Conservation (phyloP, 208 protist genomes). For the Endotrypanum monterogeii region DNA sequence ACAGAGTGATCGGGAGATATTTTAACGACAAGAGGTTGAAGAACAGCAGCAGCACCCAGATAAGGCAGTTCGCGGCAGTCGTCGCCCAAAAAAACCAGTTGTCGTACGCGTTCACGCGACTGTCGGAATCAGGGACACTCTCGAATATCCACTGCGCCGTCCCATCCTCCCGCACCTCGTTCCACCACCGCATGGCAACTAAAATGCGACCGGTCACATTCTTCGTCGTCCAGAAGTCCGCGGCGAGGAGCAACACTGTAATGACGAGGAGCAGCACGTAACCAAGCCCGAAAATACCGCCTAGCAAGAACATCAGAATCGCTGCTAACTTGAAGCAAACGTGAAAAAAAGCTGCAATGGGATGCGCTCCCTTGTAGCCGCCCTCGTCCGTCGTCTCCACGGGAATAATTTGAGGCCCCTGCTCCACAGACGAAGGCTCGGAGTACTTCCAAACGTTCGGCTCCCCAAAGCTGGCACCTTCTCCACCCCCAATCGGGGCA, state of each 20-base stretch:
- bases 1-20: slow-evolving; percentile 60
- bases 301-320: slow-evolving; percentile 83
- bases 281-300: slow-evolving; percentile 52
- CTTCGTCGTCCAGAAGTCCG: slow-evolving; percentile 96
- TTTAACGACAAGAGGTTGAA: slow-evolving; percentile 71
- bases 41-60: slow-evolving; percentile 73
- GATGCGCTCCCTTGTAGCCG: slow-evolving; percentile 84
- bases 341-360: slow-evolving; percentile 87
- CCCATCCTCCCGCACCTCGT: slow-evolving; percentile 93
- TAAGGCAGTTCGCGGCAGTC: slow-evolving; percentile 41
- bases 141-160: slow-evolving; percentile 94
- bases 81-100: slow-evolving; percentile 86
- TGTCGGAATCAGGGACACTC: slow-evolving; percentile 66
- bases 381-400: slow-evolving; percentile 22
- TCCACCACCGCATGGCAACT: slow-evolving; percentile 95
- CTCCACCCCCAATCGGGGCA: not conserved
- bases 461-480: not conserved
- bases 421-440: not conserved
- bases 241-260: slow-evolving; percentile 83
- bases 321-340: slow-evolving; percentile 85
- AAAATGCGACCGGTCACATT: slow-evolving; percentile 95
- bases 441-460: not conserved
- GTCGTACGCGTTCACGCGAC: slow-evolving; percentile 78
- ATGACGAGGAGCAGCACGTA: slow-evolving; percentile 89
- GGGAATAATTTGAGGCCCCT: slow-evolving; percentile 13